Evolutionary conservation across 2,329 filamentous ascomycete species (phyloP).

Genomic region (Exophiala oligosperma): DNA sequence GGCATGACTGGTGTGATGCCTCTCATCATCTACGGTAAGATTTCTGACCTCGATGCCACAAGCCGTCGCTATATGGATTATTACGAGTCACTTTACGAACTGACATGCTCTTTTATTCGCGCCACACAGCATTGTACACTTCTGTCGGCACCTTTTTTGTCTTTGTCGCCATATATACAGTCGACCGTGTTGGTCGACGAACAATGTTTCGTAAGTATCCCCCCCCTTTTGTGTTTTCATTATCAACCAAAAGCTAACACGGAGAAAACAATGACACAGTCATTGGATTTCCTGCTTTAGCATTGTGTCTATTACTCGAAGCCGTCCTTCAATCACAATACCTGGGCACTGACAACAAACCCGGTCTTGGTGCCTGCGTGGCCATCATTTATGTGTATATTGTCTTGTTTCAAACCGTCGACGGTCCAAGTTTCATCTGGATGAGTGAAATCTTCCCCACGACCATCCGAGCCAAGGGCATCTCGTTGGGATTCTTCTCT

Average conservation of each 20-base stretch:
- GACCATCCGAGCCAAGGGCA: slow-evolving; percentile 13
- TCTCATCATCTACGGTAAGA: slow-evolving; percentile 41
- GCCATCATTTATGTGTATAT: slow-evolving; percentile 44
- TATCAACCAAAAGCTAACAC: no score
- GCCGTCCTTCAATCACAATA: slow-evolving; percentile 37
- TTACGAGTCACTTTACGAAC: background rate
- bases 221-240: background rate
- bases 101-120: background rate
- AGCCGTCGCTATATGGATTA: no score
- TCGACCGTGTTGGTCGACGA: slow-evolving; percentile 69
- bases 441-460: slow-evolving; percentile 20
- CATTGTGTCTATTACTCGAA: slow-evolving; percentile 40
- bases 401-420: slow-evolving; percentile 35
- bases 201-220: slow-evolving; percentile 19
- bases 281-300: slow-evolving; percentile 34
- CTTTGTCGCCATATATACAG: slow-evolving; percentile 67
- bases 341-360: slow-evolving; percentile 34
- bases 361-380: slow-evolving; percentile 37
- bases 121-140: slow-evolving; percentile 42
- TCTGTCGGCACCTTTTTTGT: slow-evolving; percentile 60
- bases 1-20: slow-evolving; percentile 41
- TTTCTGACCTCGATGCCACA: background rate
- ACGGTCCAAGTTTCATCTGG: slow-evolving; percentile 47
- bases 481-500: slow-evolving; percentile 14
- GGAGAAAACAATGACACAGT: background rate